A percentile compares a stretch with the other conserved stretches of the same genome.
Conservation (phyloP, 805 yeast species). For the Wickerhamomyces bisporus region DNA sequence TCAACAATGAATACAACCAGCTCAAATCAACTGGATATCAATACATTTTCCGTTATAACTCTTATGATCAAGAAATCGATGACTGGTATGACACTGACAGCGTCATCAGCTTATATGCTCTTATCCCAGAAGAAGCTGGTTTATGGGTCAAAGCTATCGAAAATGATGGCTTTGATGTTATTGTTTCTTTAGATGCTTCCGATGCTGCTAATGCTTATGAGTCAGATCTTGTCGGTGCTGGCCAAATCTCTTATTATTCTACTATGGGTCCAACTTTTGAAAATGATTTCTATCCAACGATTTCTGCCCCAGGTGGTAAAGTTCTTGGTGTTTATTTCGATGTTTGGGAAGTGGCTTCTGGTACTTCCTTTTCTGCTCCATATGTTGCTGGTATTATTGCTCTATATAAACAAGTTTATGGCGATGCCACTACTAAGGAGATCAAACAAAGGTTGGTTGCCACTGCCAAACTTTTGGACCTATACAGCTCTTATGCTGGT, state of each 20-base stretch:
- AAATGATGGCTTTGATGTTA: conserved; percentile 6
- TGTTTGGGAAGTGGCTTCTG: conserved; percentile 6
- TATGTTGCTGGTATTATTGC: conserved; percentile 16
- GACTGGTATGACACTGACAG: neutral
- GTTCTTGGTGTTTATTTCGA: conserved; percentile 12
- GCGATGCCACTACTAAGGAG: conserved; percentile 4
- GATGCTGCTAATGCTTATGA: neutral
- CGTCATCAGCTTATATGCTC: conserved; percentile 1
- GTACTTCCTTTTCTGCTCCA: conserved; percentile 15
- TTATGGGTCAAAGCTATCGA: conserved; percentile 6
- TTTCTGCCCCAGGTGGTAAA: conserved; percentile 16
- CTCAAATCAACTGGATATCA: neutral
- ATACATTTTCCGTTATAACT: conserved; percentile 1
- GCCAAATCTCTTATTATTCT: conserved; percentile 10
- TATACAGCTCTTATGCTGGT: conserved; percentile 1
- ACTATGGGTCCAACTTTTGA: conserved; percentile 18
- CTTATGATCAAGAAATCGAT: neutral
- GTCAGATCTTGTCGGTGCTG: conserved; percentile 4
- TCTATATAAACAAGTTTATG: conserved; percentile 4
- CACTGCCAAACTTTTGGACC: conserved; percentile 3
- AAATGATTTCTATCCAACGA: conserved; percentile 12
- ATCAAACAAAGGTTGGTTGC: conserved; percentile 3
- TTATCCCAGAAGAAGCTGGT: conserved; percentile 6
- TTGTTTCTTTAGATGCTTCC: conserved; percentile 1
- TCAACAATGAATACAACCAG: conserved; percentile 1